phyloP scores from a whole-genome alignment of 2,329 filamentous ascomycete genomes.

The Fulvia fulva region DNA sequence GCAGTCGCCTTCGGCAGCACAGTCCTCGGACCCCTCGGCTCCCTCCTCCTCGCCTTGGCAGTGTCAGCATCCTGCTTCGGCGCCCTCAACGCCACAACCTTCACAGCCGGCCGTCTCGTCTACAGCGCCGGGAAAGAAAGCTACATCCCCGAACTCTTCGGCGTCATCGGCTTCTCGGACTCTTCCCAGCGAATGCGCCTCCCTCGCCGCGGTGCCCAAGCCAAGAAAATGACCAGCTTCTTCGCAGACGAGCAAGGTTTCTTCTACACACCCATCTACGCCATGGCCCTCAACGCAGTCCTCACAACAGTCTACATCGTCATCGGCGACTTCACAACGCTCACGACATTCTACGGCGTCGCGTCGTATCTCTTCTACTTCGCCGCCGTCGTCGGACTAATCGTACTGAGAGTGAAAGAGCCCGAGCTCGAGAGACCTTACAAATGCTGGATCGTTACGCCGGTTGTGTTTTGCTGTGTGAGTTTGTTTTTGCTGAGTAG shows the following conservation, averaged over 20 bases:
- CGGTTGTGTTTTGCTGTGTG: conserved; percentile 97
- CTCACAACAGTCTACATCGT: conserved; percentile 75
- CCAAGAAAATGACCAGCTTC: conserved; percentile 56
- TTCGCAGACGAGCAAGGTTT: conserved; percentile 76
- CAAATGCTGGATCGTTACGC: conserved; percentile 92
- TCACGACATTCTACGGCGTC: conserved; percentile 96
- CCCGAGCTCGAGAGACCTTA: conserved; percentile 87
- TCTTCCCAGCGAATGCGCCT: conserved; percentile 32
- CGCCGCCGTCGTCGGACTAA: conserved; percentile 85
- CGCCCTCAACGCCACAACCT: conserved; percentile 88
- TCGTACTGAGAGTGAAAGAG: conserved; percentile 82
- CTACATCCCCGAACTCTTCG: conserved; percentile 80
- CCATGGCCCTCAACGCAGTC: conserved; percentile 73
- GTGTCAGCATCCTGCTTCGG: conserved; percentile 92
- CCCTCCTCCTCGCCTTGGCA: conserved; percentile 78
- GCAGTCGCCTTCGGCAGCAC: conserved; percentile 87
- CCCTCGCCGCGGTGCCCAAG: conserved; percentile 48
- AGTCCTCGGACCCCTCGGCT: conserved; percentile 81
- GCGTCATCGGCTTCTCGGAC: conserved; percentile 68
- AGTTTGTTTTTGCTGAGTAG: conserved; percentile 85
- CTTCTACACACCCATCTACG: conserved; percentile 91
- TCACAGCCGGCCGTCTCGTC: conserved; percentile 85
- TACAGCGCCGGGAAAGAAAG: conserved; percentile 95
- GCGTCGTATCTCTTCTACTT: conserved; percentile 98
- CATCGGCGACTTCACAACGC: conserved; percentile 84